A percentile compares a stretch with the other conserved stretches of the same genome.
These are phyloP conservation scores for Trametes meyenii DNA, from an alignment of 768 basidiomycete species.

Conservation along the genomic window DNA sequence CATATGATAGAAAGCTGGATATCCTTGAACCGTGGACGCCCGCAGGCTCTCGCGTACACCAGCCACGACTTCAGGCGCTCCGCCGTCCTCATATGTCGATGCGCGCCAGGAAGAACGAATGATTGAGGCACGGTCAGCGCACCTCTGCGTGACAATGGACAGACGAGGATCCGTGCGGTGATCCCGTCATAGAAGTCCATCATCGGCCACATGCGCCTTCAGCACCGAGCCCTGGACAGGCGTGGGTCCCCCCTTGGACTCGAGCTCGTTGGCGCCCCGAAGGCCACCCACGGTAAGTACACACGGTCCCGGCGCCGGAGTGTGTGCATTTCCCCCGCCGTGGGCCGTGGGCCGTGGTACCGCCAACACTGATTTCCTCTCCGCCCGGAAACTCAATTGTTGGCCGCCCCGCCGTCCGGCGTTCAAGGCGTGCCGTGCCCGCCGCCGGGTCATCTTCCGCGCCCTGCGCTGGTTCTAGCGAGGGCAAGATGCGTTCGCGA, in stretches of 20 bases:
- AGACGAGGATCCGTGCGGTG: conserved; percentile 19
- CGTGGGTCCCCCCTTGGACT: conserved; percentile 3
- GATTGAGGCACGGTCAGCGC: conserved; percentile 1
- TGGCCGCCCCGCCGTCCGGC: conserved; percentile 12
- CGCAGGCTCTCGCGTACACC: not conserved
- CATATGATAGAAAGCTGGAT: conserved; percentile 3
- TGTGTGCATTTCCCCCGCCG: too few relatives aligned
- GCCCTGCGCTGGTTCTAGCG: not conserved
- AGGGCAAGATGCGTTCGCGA: not conserved
- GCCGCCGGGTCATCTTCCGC: not conserved
- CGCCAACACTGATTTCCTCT: not conserved
- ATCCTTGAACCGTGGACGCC: not conserved
- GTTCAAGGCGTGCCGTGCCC: too few relatives aligned
- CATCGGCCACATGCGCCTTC: not conserved
- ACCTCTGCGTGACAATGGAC: not conserved
- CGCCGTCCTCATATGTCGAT: not conserved
- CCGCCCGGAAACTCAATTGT: conserved; percentile 9
- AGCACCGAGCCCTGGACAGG: not conserved
- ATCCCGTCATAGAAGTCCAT: not conserved
- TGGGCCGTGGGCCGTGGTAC: not conserved
- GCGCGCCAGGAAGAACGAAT: conserved; percentile 15
- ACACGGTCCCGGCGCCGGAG: not conserved
- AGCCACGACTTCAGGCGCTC: not conserved
- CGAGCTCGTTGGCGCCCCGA: conserved; percentile 5
- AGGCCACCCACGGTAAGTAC: not conserved